Evolutionary conservation across 768 basidiomycete species (phyloP).

Genomic region (Rhodotorula babjevae): DNA sequence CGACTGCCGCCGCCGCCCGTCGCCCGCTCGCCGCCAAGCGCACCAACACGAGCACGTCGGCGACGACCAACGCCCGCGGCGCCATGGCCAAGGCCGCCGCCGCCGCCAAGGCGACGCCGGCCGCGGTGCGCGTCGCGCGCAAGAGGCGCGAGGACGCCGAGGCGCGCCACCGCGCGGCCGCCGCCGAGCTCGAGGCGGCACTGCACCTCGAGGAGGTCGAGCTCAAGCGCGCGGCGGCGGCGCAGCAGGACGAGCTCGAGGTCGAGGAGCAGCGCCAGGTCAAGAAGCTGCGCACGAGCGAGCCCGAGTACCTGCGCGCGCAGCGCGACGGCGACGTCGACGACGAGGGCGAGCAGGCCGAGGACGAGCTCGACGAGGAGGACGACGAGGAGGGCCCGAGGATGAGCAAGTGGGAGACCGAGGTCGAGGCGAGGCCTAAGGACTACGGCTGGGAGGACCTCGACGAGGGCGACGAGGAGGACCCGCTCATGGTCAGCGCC

Average conservation of each 20-base stretch:
- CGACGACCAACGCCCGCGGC: not conserved
- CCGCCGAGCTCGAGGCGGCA: conserved; percentile 16
- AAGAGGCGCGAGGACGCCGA: conserved; percentile 26
- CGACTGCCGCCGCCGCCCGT: not conserved
- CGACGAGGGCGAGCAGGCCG: conserved; percentile 45
- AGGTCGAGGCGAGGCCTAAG: conserved; percentile 46
- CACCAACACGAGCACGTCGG: not conserved
- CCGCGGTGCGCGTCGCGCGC: conserved; percentile 13
- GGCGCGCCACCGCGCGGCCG: conserved; percentile 12
- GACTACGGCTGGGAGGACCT: conserved; percentile 75
- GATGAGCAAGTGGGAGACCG: conserved; percentile 40
- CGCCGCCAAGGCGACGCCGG: conserved; percentile 26
- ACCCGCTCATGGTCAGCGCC: conserved; percentile 94
- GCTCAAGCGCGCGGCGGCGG: conserved; percentile 18
- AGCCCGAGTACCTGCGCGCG: conserved; percentile 32
- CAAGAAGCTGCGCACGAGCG: conserved; percentile 40
- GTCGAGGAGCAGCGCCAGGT: conserved; percentile 25
- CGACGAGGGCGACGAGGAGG: conserved; percentile 83
- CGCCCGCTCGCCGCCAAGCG: conserved; percentile 18
- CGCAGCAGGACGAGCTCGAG: conserved; percentile 28
- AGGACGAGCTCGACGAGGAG: conserved; percentile 42
- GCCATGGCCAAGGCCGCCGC: conserved; percentile 6
- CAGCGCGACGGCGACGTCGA: conserved; percentile 36
- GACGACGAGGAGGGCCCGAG: conserved; percentile 48
- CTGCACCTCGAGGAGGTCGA: conserved; percentile 21